Conservation (phyloP, 1,284 basidiomycete species). For the Naganishia liquefaciens region DNA sequence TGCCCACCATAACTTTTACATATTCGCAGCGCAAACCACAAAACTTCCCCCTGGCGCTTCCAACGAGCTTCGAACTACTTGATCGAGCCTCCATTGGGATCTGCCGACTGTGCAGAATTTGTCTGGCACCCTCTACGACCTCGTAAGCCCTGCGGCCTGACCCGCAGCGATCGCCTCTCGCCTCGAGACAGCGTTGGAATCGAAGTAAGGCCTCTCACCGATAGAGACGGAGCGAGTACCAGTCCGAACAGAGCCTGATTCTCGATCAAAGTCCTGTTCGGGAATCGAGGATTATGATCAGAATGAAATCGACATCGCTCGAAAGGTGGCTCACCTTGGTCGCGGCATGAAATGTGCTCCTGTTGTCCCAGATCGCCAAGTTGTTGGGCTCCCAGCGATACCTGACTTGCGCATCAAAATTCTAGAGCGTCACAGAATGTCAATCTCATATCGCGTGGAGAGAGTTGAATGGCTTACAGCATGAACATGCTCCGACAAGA, state of each 20-base stretch:
- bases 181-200: conserved; percentile 49
- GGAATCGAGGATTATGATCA: background rate
- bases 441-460: background rate
- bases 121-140: background rate
- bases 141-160: conserved; percentile 1
- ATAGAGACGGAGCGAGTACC: conserved; percentile 66
- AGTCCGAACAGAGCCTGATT: conserved; percentile 50
- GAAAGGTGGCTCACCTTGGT: conserved; percentile 2
- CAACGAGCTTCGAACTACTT: no score
- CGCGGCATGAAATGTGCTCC: conserved; percentile 40
- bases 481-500: conserved; percentile 36
- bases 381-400: conserved; percentile 55
- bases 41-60: no score
- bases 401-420: conserved; percentile 68
- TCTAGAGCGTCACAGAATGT: conserved; percentile 45
- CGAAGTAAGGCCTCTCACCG: conserved; percentile 66
- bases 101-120: background rate
- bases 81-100: no score
- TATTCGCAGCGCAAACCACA: no score
- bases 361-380: conserved; percentile 57
- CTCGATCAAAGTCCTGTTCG: conserved; percentile 57
- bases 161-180: conserved; percentile 15
- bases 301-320: background rate
- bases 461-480: background rate
- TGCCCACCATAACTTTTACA: no score